Conservation (phyloP, 768 basidiomycete genomes). For the Sporobolomyces roseus region DNA sequence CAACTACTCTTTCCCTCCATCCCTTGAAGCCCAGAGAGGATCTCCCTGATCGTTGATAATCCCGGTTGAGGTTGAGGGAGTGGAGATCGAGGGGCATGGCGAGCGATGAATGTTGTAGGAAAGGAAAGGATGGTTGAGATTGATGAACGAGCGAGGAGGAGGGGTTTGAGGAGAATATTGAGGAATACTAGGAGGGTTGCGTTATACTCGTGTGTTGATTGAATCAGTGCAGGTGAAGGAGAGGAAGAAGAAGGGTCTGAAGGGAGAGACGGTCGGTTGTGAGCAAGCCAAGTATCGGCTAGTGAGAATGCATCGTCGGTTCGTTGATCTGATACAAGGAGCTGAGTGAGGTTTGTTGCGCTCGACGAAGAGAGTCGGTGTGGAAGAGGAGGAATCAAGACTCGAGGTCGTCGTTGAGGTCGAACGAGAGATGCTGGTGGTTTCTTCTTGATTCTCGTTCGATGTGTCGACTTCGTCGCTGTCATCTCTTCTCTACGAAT, state of each 20-base stretch:
- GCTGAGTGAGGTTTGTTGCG: conserved; percentile 16
- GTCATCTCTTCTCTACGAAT: conserved; percentile 1
- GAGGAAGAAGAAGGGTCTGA: background rate
- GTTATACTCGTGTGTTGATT: conserved; percentile 50
- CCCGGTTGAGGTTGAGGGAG: no score
- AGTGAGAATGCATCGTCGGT: conserved; percentile 7
- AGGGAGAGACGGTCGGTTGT: background rate
- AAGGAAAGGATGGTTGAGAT: conserved; percentile 9
- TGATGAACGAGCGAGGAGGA: conserved; percentile 52
- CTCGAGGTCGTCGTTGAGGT: background rate
- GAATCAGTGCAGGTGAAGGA: conserved; percentile 51
- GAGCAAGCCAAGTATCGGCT: conserved; percentile 22
- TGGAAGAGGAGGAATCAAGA: background rate
- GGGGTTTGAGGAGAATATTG: conserved; percentile 56
- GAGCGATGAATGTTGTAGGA: no score
- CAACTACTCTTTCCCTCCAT: no score
- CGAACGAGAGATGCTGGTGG: background rate
- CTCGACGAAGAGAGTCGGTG: background rate
- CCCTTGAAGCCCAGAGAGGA: no score
- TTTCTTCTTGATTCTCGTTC: no score
- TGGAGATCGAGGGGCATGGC: no score
- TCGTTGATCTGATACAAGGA: conserved; percentile 8
- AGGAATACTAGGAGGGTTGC: conserved; percentile 55
- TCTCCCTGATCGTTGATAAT: no score
- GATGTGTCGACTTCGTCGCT: background rate